Percentiles rank a stretch among this genome's conserved stretches.
These are phyloP conservation scores for Candida ulmi DNA, from an alignment of 805 yeast genomes.

Conservation along the genomic window DNA sequence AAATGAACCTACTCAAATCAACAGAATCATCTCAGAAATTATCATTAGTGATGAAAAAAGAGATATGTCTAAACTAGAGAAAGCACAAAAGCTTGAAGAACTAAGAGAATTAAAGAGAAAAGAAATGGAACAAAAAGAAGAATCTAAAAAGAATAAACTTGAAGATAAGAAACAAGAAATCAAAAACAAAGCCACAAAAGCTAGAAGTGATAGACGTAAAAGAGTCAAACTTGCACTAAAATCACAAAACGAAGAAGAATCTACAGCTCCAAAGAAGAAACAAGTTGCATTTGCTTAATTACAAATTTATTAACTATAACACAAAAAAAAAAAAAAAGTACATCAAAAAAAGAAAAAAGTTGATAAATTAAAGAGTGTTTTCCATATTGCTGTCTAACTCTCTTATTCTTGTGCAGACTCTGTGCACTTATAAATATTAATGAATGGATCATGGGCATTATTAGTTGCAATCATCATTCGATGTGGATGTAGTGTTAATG, in stretches of 20 bases:
- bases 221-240: conserved; percentile 26
- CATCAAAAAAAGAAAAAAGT: no score
- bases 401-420: conserved; percentile 18
- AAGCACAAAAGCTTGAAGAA: conserved; percentile 83
- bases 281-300: conserved; percentile 45
- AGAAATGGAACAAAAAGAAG: conserved; percentile 84
- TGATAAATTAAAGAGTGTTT: no score
- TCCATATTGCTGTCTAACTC: no score
- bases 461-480: conserved; percentile 88
- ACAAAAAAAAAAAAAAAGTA: no score
- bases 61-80: conserved; percentile 85
- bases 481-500: conserved; percentile 84
- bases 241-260: conserved; percentile 13
- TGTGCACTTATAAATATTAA: conserved; percentile 55
- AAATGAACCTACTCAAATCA: conserved; percentile 49
- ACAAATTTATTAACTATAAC: no score
- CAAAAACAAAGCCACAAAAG: conserved; percentile 63
- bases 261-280: conserved; percentile 26
- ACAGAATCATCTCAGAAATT: conserved; percentile 70
- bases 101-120: conserved; percentile 79
- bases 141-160: conserved; percentile 57
- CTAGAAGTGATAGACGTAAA: conserved; percentile 66
- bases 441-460: conserved; percentile 69
- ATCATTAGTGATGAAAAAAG: conserved; percentile 75
- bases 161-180: conserved; percentile 77